Conservation (phyloP, 169 alveolate genomes). For the Perkinsus marinus region DNA sequence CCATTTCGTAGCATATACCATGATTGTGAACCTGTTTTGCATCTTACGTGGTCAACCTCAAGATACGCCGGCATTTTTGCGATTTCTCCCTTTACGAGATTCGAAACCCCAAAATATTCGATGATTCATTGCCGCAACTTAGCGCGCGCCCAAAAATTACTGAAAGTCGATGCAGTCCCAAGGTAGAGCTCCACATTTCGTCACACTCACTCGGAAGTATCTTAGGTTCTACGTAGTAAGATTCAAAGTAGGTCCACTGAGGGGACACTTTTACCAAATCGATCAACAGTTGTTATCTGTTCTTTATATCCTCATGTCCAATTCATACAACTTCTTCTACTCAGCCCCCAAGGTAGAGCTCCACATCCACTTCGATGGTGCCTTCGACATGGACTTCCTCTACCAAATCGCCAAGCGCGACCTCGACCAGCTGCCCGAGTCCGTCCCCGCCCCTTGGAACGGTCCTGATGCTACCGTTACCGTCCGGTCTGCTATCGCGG, state of each 20-base stretch:
- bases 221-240: not conserved
- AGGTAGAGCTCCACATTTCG: no score
- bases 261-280: not conserved
- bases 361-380: not conserved
- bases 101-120: not conserved
- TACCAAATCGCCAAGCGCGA: not conserved
- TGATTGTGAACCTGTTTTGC: not conserved
- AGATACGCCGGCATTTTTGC: not conserved
- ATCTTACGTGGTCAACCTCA: not conserved
- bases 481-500: not conserved
- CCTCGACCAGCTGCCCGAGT: not conserved
- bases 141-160: not conserved
- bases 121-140: not conserved
- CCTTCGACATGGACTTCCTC: not conserved
- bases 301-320: not conserved
- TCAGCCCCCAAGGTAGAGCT: not conserved
- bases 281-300: not conserved
- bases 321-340: not conserved
- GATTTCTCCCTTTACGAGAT: not conserved
- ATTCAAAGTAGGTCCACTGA: not conserved
- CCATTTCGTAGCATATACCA: no score
- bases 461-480: not conserved
- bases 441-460: not conserved
- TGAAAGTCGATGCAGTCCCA: not conserved
- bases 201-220: no score